These are phyloP conservation scores for Lagenaria siceraria DNA, from an alignment of 306 rosid genomes.

Conservation along the genomic window DNA sequence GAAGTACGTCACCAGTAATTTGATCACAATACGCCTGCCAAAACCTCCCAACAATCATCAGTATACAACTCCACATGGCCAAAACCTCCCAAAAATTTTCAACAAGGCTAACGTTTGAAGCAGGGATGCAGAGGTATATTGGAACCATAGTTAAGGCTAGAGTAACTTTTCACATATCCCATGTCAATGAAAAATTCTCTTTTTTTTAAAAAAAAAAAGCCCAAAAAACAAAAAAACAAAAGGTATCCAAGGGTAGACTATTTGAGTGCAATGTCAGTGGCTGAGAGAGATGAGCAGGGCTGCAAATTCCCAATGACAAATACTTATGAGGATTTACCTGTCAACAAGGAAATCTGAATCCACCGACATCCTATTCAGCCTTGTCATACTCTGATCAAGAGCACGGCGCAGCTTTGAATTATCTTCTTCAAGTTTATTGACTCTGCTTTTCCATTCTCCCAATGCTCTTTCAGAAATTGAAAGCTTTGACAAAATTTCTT, in stretches of 20 bases:
- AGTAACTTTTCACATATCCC: neutral
- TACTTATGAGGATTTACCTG: constrained; percentile 42
- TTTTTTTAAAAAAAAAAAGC: neutral
- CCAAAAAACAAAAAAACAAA: neutral
- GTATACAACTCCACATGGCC: constrained; percentile 5
- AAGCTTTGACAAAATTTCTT: constrained; percentile 57
- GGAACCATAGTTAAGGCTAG: neutral
- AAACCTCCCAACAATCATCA: constrained; percentile 17
- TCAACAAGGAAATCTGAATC: constrained; percentile 97
- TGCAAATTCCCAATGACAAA: neutral
- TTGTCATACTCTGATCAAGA: constrained; percentile 90
- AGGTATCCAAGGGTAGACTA: neutral
- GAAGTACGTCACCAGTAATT: constrained; percentile 76
- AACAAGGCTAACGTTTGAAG: neutral
- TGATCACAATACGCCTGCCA: constrained; percentile 95
- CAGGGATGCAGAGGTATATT: neutral
- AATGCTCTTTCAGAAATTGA: constrained; percentile 60
- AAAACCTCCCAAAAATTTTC: no score
- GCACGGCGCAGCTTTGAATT: constrained; percentile 81
- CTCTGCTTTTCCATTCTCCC: constrained; percentile 73
- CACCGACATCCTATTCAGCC: constrained; percentile 90
- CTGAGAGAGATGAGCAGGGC: neutral
- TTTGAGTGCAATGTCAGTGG: neutral
- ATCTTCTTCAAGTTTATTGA: constrained; percentile 86
- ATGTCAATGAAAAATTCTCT: neutral